Percentiles rank a stretch among this genome's conserved stretches.
Conservation (phyloP, 129 eudicot species). For the Artemisia annua region DNA sequence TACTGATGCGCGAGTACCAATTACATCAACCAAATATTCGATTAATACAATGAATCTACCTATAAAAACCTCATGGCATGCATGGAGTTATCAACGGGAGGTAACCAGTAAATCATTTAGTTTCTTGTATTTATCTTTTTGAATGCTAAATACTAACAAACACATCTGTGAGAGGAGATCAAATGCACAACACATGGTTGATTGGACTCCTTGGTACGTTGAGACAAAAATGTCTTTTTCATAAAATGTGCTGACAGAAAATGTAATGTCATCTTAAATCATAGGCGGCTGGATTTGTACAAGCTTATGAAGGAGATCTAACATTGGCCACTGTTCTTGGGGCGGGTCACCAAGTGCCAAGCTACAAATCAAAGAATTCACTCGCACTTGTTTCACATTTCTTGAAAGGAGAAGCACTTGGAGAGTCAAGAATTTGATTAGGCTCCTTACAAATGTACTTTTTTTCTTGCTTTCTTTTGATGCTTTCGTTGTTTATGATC, state of each 20-base stretch:
- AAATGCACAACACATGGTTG: neutral
- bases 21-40: constrained; percentile 74
- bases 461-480: neutral
- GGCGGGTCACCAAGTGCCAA: constrained; percentile 93
- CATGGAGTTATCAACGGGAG: constrained; percentile 64
- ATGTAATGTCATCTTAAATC: neutral
- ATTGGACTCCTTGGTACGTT: too few species aligned
- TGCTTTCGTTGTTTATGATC: neutral
- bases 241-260: neutral
- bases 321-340: constrained; percentile 81
- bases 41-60: constrained; percentile 51
- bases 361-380: constrained; percentile 61
- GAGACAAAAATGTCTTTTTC: neutral
- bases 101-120: constrained; percentile 20
- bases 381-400: constrained; percentile 59
- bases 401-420: constrained; percentile 53
- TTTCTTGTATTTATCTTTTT: neutral
- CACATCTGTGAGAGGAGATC: neutral
- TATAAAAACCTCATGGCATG: constrained; percentile 58
- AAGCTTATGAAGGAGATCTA: constrained; percentile 57
- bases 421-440: constrained; percentile 14
- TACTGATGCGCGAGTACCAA: constrained; percentile 73
- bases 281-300: constrained; percentile 72
- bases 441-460: neutral
- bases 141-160: neutral